A percentile compares a stretch with the other conserved stretches of the same genome.
phyloP scores from a whole-genome alignment of 2,329 filamentous ascomycete genomes.

The Paecilomyces variotii region DNA sequence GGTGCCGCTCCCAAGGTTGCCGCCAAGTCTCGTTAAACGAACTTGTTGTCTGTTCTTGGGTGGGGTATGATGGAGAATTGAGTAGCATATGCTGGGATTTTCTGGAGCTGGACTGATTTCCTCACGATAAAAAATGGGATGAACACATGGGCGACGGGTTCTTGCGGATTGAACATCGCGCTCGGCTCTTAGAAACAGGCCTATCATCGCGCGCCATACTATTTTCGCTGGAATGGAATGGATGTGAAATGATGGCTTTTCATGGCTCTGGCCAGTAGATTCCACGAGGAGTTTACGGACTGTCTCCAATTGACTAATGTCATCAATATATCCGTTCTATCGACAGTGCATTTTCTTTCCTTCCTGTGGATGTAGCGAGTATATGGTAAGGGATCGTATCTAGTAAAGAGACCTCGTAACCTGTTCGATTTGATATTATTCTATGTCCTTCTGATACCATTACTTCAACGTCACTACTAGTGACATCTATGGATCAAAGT shows the following conservation, averaged over 20 bases:
- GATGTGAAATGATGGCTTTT: slow-evolving; percentile 17
- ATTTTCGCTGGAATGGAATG: slow-evolving; percentile 14
- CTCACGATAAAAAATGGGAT: slow-evolving; percentile 12
- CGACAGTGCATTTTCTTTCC: neutral
- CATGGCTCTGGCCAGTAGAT: slow-evolving; percentile 9
- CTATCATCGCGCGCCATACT: slow-evolving; percentile 16
- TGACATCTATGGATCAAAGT: too few relatives aligned
- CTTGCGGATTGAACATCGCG: slow-evolving; percentile 11
- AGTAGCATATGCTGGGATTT: slow-evolving; percentile 2
- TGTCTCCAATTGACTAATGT: neutral
- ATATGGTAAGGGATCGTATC: neutral
- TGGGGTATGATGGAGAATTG: slow-evolving; percentile 3
- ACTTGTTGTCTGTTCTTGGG: slow-evolving; percentile 12
- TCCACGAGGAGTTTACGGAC: neutral
- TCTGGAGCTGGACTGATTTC: slow-evolving; percentile 11
- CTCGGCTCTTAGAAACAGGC: slow-evolving; percentile 13
- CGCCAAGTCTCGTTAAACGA: slow-evolving; percentile 72
- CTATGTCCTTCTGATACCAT: neutral
- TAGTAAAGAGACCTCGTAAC: neutral
- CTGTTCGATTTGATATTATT: neutral
- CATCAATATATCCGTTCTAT: slow-evolving; percentile 1
- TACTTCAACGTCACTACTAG: neutral
- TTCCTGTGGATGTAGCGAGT: neutral
- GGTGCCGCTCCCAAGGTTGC: slow-evolving; percentile 78
- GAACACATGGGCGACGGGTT: slow-evolving; percentile 18